These are phyloP conservation scores for Epichloe scottii DNA, from an alignment of 2,329 filamentous ascomycete genomes.

Conservation along the genomic window DNA sequence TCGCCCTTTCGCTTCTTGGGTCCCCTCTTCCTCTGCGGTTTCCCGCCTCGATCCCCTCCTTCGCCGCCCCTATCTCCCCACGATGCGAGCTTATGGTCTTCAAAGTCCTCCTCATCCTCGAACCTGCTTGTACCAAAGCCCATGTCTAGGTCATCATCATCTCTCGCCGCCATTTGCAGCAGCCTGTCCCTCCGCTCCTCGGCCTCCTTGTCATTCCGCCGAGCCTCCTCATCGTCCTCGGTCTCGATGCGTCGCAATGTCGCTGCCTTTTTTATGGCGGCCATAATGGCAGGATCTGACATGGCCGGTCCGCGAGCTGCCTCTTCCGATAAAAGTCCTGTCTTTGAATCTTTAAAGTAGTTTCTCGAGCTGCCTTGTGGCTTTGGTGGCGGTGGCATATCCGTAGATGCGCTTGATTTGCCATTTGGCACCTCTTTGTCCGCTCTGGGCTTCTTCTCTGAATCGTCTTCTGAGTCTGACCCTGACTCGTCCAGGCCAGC, in stretches of 20 bases:
- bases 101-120: slow-evolving; percentile 78
- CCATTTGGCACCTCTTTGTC: slow-evolving; percentile 6
- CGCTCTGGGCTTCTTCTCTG: slow-evolving; percentile 14
- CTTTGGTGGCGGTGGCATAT: slow-evolving; percentile 35
- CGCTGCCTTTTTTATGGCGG: slow-evolving; percentile 76
- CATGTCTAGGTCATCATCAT: slow-evolving; percentile 85
- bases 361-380: slow-evolving; percentile 34
- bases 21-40: slow-evolving; percentile 53
- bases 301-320: slow-evolving; percentile 38
- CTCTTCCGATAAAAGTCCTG: slow-evolving; percentile 40
- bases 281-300: slow-evolving; percentile 66
- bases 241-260: slow-evolving; percentile 39
- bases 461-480: slow-evolving; percentile 31
- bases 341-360: slow-evolving; percentile 51
- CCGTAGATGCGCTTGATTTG: slow-evolving; percentile 7
- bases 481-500: slow-evolving; percentile 40
- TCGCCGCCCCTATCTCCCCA: slow-evolving; percentile 44
- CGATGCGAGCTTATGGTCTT: slow-evolving; percentile 53
- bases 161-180: slow-evolving; percentile 60
- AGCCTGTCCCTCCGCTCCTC: slow-evolving; percentile 62
- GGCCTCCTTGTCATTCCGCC: slow-evolving; percentile 37
- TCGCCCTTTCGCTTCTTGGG: slow-evolving; percentile 68
- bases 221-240: slow-evolving; percentile 23
- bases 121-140: slow-evolving; percentile 83
- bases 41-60: slow-evolving; percentile 28